A percentile compares a stretch with the other conserved stretches of the same genome.
These are phyloP conservation scores for Chalciporus chontae DNA, from an alignment of 768 basidiomycete genomes.

Conservation along the genomic window DNA sequence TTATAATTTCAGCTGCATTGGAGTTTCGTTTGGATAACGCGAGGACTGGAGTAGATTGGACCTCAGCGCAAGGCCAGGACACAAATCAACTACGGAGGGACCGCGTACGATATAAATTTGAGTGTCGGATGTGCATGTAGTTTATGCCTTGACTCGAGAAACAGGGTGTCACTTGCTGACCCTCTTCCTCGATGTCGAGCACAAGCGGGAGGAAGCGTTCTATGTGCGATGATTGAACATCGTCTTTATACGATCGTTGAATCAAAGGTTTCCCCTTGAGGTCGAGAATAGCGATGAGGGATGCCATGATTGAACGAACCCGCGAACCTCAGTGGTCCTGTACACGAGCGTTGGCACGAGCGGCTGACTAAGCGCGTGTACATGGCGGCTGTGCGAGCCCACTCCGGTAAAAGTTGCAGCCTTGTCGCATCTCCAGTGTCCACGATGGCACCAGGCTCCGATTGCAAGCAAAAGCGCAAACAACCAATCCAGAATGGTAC, in stretches of 20 bases:
- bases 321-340: no score
- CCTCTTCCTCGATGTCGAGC: conserved; percentile 96
- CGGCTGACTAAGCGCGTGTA: no score
- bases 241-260: conserved; percentile 94
- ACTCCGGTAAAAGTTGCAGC: no score
- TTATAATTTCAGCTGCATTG: conserved; percentile 93
- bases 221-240: conserved; percentile 84
- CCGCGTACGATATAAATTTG: conserved; percentile 87
- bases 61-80: not conserved
- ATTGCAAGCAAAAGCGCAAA: conserved; percentile 35
- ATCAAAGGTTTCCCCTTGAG: conserved; percentile 98
- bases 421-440: not conserved
- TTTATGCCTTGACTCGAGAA: conserved; percentile 94
- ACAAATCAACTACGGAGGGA: conserved; percentile 8
- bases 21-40: conserved; percentile 94
- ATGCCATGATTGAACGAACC: conserved; percentile 40
- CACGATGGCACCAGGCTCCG: conserved; percentile 38
- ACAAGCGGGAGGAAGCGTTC: conserved; percentile 92
- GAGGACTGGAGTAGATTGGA: conserved; percentile 55
- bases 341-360: no score
- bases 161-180: conserved; percentile 93
- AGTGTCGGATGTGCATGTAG: conserved; percentile 98
- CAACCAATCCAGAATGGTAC: conserved; percentile 34
- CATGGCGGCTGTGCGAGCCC: no score
- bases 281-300: conserved; percentile 90